phyloP scores from a whole-genome alignment of 73 alveolate species.

The Paramecium bursaria region DNA sequence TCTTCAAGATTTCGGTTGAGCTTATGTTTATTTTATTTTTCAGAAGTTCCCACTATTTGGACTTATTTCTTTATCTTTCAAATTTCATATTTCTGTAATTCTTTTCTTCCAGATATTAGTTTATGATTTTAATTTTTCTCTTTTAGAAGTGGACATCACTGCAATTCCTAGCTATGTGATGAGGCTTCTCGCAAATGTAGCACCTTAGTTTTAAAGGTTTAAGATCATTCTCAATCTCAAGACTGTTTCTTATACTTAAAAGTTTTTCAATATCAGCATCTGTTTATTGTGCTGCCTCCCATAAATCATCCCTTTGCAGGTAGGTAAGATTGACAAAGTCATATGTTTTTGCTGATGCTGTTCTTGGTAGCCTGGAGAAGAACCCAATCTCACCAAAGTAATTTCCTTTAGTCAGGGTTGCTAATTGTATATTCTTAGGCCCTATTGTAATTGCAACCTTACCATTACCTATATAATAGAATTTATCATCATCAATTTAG shows the following conservation, averaged over 20 bases:
- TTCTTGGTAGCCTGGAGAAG: constrained; percentile 68
- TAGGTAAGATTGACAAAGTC: constrained; percentile 64
- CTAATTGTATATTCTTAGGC: constrained; percentile 2
- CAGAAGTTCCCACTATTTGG: no score
- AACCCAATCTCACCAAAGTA: constrained; percentile 82
- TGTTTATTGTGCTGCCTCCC: constrained; percentile 32
- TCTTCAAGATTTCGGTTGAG: no score
- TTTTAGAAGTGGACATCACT: constrained; percentile 2
- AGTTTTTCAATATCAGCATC: constrained; percentile 21
- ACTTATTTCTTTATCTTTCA: no score
- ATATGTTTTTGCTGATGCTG: constrained; percentile 71
- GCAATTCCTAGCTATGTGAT: constrained; percentile 53
- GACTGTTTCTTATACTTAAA: neutral
- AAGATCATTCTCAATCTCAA: constrained; percentile 42
- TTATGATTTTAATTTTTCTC: neutral
- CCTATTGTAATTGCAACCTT: constrained; percentile 32
- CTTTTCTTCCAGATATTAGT: constrained; percentile 1
- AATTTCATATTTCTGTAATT: no score
- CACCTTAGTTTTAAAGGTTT: constrained; percentile 54
- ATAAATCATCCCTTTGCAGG: constrained; percentile 8
- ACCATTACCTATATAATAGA: constrained; percentile 68
- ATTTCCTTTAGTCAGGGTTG: constrained; percentile 66
- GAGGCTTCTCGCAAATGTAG: constrained; percentile 46
- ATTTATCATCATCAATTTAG: constrained; percentile 62
- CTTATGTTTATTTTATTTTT: no score